Evolutionary conservation across 208 protist genomes (phyloP), one percentile per base, ranked within the genome.

Genomic region (Crithidia brevicula): DNA sequence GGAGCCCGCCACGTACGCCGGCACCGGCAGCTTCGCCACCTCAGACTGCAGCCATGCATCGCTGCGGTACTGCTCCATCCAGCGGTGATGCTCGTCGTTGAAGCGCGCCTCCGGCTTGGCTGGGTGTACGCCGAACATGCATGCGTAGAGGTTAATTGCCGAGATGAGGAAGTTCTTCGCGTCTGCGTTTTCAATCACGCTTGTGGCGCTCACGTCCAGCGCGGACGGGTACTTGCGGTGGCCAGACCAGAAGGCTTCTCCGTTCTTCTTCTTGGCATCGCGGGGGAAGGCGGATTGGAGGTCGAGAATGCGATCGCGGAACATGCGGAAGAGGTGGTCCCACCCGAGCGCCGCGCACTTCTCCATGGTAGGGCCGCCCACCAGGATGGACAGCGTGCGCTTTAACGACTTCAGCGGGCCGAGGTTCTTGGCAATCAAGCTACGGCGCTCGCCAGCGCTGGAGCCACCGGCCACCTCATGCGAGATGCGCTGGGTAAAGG

Each of bases 271-370:
- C 22, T 96, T 83, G 64, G 94, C 82, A 82, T 99, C 98, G 20
- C 78, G 56, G 11, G 99, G 99, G 81, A 99, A 99, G 60, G 96
- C 95, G 40, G 85, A 87, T 57, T 99, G 94, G 20, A 99, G 88
- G 77, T 99, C 96, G 52, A 85, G 57, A 76, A 99, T 99, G 18
- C 89, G 84, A 72, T 99, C 92, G 58, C 91, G 80, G 74, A 98
- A 99, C 11, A 97, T 77, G 53, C 95, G 82, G 81, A 99, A 95
- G 72, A 99, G 98, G 13, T 89, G 60, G 6, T 96, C 74, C 72
- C 98, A 94, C 20, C 98, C 98, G 89, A 98, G 97, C 38, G 82
- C 67, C 10, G 98, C 80, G 79, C 99, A 99, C 67, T 99, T 94
- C 42, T 98, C 72, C 77, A 96, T 91, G 42, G 69, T 83, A 11